Base-by-base conservation (phyloP, 768 basidiomycete species). In the Psilocybe tampanensis region DNA sequence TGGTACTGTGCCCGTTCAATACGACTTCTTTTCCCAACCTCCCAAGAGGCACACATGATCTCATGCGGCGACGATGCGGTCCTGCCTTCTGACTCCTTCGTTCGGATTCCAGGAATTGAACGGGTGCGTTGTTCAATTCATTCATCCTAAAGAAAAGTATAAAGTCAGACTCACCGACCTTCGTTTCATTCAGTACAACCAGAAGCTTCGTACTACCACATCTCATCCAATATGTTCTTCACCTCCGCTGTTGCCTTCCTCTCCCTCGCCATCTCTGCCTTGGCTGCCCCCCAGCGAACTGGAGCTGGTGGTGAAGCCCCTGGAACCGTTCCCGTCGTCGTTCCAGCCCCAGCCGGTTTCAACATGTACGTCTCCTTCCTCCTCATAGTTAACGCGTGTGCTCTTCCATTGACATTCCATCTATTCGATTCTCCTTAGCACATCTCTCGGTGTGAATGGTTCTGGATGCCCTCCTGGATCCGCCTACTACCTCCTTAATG, bases 381-480 rank as follows among this genome's bases (percentile, higher is more conserved):
- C 9, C n/a, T n/a, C n/a, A n/a, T n/a, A n/a, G n/a, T n/a, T n/a
- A n/a, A n/a, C n/a, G n/a, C n/a, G n/a, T n/a, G n/a, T n/a, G n/a
- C n/a, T n/a, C n/a, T n/a, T n/a, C n/a, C n/a, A n/a, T n/a, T n/a
- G n/a, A n/a, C n/a, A n/a, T n/a, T n/a, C n/a, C n/a, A n/a, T n/a
- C 29, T 47, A 8, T 29, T 8, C n/a, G 8, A 18, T 17, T n/a
- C 15, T 5, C 23, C 32, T 2, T 41, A 68, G 67, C 34, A 68
- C 65, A 1, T 64, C 62, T 47, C 48, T 66, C 17, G 65, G 62
- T 11, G 55, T 68, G 17, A 66, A 65, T 29, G 65, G 67, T 1
- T 65, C 64, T 9, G 67, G 64, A 36, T 68, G 67, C 43, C 65
- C 67, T 47, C 60, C 66, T 21, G 66, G 64, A 17, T 64, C 61